A percentile compares a stretch with the other conserved stretches of the same genome.
phyloP scores from a whole-genome alignment of 768 basidiomycete genomes.

The Mrakia gelida region DNA sequence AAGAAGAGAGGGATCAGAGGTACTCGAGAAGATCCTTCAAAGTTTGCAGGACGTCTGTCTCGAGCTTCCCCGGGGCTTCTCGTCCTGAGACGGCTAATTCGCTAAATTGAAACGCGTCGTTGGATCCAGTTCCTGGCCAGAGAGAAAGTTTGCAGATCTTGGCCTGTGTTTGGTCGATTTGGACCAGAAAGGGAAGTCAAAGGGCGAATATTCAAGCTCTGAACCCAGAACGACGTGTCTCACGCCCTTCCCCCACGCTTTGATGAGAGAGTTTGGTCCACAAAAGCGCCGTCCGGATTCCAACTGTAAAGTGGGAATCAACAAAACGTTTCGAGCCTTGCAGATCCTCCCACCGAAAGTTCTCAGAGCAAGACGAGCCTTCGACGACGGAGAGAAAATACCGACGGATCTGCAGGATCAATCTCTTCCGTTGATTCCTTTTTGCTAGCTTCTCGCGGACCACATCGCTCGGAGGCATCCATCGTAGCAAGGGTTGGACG shows the following conservation, averaged over 20 bases:
- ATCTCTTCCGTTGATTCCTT: neutral
- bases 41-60: neutral
- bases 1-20: neutral
- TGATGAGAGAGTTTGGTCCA: neutral
- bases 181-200: too few relatives aligned
- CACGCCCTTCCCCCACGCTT: too few relatives aligned
- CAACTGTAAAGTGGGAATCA: conserved; percentile 1
- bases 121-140: too few relatives aligned
- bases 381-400: neutral
- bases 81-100: neutral
- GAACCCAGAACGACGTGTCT: too few relatives aligned
- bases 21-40: conserved; percentile 2
- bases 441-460: neutral
- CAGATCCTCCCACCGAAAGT: neutral
- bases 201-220: too few relatives aligned
- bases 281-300: neutral
- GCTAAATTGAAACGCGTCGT: conserved; percentile 2
- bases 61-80: neutral
- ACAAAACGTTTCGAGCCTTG: neutral
- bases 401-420: neutral
- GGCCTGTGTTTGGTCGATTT: too few relatives aligned
- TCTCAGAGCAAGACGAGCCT: neutral
- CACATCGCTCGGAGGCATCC: neutral
- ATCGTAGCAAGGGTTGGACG: too few relatives aligned
- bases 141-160: too few relatives aligned